phyloP scores from a whole-genome alignment of 1,284 basidiomycete species.

The Ganoderma meredithae region DNA sequence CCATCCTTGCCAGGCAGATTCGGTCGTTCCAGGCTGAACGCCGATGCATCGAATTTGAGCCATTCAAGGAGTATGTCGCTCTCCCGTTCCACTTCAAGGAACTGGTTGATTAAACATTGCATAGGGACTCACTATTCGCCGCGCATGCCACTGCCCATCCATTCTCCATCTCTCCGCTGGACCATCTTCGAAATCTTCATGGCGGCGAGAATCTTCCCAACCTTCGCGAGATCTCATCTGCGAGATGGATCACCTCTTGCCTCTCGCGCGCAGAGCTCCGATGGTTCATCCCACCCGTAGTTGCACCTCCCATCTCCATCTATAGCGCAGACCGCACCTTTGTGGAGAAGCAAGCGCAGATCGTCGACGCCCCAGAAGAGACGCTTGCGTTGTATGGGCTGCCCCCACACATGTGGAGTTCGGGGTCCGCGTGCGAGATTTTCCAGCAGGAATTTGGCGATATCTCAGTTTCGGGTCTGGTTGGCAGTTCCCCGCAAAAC shows the following conservation, averaged over 20 bases:
- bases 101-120: constrained; percentile 12
- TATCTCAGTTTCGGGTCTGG: constrained; percentile 73
- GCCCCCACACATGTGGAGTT: constrained; percentile 73
- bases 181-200: constrained; percentile 47
- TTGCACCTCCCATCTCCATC: constrained; percentile 86
- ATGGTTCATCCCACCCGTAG: constrained; percentile 84
- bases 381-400: constrained; percentile 88
- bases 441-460: constrained; percentile 67
- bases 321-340: constrained; percentile 84
- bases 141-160: constrained; percentile 47
- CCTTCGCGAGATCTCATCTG: constrained; percentile 67
- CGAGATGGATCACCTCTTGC: constrained; percentile 78
- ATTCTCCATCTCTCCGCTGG: constrained; percentile 43
- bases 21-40: constrained; percentile 55
- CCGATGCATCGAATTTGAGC: constrained; percentile 49
- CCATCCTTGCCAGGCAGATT: constrained; percentile 63
- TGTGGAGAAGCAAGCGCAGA: constrained; percentile 71
- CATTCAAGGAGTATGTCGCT: constrained; percentile 53
- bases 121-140: constrained; percentile 68
- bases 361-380: constrained; percentile 74
- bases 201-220: constrained; percentile 56
- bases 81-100: constrained; percentile 22
- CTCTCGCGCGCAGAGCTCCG: constrained; percentile 81
- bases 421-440: constrained; percentile 56
- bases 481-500: constrained; percentile 71